phyloP scores from a whole-genome alignment of 176 grass and related monocot genomes.

The Pontederia crassipes region DNA sequence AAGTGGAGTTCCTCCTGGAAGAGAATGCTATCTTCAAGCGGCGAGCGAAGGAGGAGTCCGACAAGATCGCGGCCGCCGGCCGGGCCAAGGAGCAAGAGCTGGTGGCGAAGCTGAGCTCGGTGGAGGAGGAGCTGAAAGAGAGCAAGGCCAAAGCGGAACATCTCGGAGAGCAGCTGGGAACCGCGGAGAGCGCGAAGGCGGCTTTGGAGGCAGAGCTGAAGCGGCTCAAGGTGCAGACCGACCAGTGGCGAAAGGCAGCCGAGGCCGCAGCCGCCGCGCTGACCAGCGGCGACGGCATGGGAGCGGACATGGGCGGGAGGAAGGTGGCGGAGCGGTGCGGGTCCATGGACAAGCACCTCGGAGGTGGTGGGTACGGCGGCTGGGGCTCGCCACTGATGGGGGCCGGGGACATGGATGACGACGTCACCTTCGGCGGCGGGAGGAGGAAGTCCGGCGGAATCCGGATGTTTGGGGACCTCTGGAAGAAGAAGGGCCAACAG shows the following conservation, averaged over 20 bases:
- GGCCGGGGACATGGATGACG: constrained; percentile 12
- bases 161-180: constrained; percentile 34
- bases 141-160: constrained; percentile 25
- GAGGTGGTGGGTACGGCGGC: not conserved
- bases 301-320: not conserved
- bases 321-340: constrained; percentile 2
- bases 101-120: not conserved
- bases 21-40: constrained; percentile 37
- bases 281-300: not conserved
- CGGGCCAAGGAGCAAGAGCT: constrained; percentile 6
- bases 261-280: constrained; percentile 15
- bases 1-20: constrained; percentile 30
- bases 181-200: constrained; percentile 3
- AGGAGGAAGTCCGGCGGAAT: constrained; percentile 5
- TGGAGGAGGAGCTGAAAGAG: constrained; percentile 10
- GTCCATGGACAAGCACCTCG: constrained; percentile 14
- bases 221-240: constrained; percentile 18
- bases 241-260: constrained; percentile 21
- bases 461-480: constrained; percentile 2
- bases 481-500: constrained; percentile 19
- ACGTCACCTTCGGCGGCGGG: not conserved
- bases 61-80: constrained; percentile 16
- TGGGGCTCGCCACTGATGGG: constrained; percentile 1
- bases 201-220: constrained; percentile 9
- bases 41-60: constrained; percentile 18